Evolutionary conservation across 805 yeast species (phyloP), one percentile per base, ranked within the genome.

Genomic region (Candida yuanshanica): DNA sequence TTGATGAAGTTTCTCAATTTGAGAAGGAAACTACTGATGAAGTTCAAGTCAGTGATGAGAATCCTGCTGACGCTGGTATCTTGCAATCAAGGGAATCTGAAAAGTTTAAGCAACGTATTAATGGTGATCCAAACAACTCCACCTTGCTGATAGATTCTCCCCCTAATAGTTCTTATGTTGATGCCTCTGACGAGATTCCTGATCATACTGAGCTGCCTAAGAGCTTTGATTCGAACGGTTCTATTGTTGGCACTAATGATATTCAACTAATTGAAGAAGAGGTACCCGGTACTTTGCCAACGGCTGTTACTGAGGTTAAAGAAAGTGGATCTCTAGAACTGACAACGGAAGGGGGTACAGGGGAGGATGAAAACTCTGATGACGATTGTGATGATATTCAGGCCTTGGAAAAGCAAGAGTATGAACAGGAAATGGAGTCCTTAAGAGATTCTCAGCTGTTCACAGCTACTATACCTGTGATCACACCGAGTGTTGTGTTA

Each of bases 251-350:
- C 7, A n/a, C 11, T 14, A 8, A 13, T 27, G 31, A n/a, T 14
- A 27, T 18, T 27, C 31, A 27, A 27, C 3, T n/a, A 6, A 14
- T n/a, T 14, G 31, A 14, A 4, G n/a, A n/a, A n/a, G n/a, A n/a
- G n/a, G n/a, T n/a, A n/a, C n/a, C n/a, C n/a, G n/a, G n/a, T n/a
- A n/a, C n/a, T n/a, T n/a, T n/a, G n/a, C n/a, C n/a, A n/a, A n/a
- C 8, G 22, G 29, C 12, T 12, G 21, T 26, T 20, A 10, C 20
- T 13, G 42, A 16, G 3, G 25, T 24, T 14, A 16, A n/a, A 4
- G 38, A 35, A 25, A 42, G 41, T 37, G 26, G 29, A 12, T 37
- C 45, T 3, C 12, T 35, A 9, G 39, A 42, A 20, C 24, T 42
- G 12, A 23, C 31, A 17, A 36, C 33, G 24, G 18, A 21, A 17